Evolutionary conservation across 2,329 filamentous ascomycete species (phyloP).

Genomic region (Fusarium sp.): DNA sequence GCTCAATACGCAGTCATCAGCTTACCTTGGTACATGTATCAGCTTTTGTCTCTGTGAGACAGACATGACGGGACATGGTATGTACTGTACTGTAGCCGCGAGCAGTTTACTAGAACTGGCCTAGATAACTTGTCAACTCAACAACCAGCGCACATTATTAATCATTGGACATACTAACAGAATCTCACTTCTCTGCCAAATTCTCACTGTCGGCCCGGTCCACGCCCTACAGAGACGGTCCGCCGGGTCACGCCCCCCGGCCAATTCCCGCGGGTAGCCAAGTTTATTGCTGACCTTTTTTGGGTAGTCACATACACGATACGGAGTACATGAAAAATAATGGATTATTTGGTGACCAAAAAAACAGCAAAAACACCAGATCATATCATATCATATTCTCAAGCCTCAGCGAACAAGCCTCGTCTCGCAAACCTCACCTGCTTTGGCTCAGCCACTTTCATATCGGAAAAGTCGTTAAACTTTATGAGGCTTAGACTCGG

Average conservation of each 20-base stretch:
- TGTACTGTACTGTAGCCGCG: neutral
- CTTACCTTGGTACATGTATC: neutral
- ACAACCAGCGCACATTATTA: neutral
- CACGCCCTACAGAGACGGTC: neutral
- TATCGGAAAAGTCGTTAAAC: neutral
- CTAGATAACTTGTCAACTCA: neutral
- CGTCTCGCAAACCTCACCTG: neutral
- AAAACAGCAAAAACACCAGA: too few species aligned
- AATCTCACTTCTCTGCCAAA: neutral
- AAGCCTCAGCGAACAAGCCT: neutral
- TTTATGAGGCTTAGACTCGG: neutral
- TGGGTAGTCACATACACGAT: neutral
- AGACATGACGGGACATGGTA: neutral
- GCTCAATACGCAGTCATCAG: neutral
- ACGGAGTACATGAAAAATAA: too few species aligned
- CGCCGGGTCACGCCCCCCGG: neutral
- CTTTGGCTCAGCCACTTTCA: neutral
- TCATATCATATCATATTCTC: neutral
- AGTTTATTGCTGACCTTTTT: neutral
- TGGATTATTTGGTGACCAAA: neutral
- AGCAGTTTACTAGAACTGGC: constrained; percentile 3
- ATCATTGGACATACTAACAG: neutral
- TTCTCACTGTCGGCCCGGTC: neutral
- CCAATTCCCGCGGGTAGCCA: neutral
- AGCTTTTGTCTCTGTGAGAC: neutral